Percentiles rank a stretch among this genome's conserved stretches.
Conservation (phyloP, 2,329 filamentous ascomycete species). For the Amauroascus verrucosus region DNA sequence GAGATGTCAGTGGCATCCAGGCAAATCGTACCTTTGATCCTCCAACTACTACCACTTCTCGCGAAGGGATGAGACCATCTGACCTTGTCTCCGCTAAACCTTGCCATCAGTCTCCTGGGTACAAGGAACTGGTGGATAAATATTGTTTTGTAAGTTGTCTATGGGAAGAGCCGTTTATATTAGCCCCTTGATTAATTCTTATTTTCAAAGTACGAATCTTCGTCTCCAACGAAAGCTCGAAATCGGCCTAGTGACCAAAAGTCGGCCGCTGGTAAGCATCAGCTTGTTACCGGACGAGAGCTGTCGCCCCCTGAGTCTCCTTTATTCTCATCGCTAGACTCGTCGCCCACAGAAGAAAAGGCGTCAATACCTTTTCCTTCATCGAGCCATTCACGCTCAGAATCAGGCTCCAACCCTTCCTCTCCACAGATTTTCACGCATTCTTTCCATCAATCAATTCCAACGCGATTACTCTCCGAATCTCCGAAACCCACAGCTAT, state of each 20-base stretch:
- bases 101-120: slow-evolving; percentile 73
- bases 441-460: slow-evolving; percentile 33
- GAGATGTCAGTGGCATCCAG: not conserved
- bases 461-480: slow-evolving; percentile 38
- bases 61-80: not conserved
- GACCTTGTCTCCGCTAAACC: slow-evolving; percentile 45
- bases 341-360: slow-evolving; percentile 2
- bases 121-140: slow-evolving; percentile 95
- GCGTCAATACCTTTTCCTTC: slow-evolving; percentile 25
- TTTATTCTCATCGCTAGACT: not conserved
- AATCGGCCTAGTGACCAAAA: not conserved
- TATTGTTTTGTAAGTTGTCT: slow-evolving; percentile 94
- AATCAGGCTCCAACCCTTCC: slow-evolving; percentile 30
- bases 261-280: not conserved
- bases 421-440: slow-evolving; percentile 35
- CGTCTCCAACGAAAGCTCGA: not conserved
- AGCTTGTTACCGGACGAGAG: slow-evolving; percentile 5
- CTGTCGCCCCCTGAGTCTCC: slow-evolving; percentile 2
- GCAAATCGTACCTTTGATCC: not conserved
- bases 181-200: not conserved
- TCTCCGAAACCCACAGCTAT: slow-evolving; percentile 38
- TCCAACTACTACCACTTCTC: not conserved
- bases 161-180: not conserved
- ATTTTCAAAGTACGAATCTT: slow-evolving; percentile 5
- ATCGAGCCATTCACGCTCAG: slow-evolving; percentile 31